Base-by-base conservation (phyloP, 2,329 filamentous ascomycete genomes). In the Botrytis fragariae region DNA sequence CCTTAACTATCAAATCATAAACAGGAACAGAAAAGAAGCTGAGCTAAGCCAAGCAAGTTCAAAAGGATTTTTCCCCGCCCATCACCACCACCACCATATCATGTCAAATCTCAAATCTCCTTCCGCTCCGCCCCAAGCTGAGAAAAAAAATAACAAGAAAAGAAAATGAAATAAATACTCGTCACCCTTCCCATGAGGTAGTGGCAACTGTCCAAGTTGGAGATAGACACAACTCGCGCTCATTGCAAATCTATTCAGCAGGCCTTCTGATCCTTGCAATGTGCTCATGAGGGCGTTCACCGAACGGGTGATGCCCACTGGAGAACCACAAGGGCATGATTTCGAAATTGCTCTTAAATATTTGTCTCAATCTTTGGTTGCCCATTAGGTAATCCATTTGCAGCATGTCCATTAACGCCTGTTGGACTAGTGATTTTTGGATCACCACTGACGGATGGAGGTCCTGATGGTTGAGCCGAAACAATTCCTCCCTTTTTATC, bases 401-500 rank as follows among this genome's bases (percentile, higher is more conserved):
- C 54, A 54, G 71, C 72, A 76, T 81, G 80, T 10, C 80, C 79
- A 71, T 81, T 81, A 51, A 80, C 75, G 14, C 74, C 77, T 45
- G 85, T 84, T 0, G 88, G 86, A 39, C 87, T 84, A 9, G 82
- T 82, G 77, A 82, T 87, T 82, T 90, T 90, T 62, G 83, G 81
- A 60, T 90, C 88, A 22, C 78, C 79, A 51, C 78, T 73, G 60
- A 76, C 76, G 42, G 80, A 81, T 25, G 83, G 84, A 25, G 87
- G 82, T 6, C 84, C 82, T 29, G 87, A 85, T 16, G 81, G 83
- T 18, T 84, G 82, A 25, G 82, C 82, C 16, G 85, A 84, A 14
- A 83, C 81, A 22, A 87, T 83, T 1, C 83, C 86, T 14, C 85
- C 81, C 81, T 91, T 91, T 84, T 91, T 91, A 73, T 96, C 92